phyloP scores from a whole-genome alignment of 139 green algal species.

The Pedinophyceae sp. region DNA sequence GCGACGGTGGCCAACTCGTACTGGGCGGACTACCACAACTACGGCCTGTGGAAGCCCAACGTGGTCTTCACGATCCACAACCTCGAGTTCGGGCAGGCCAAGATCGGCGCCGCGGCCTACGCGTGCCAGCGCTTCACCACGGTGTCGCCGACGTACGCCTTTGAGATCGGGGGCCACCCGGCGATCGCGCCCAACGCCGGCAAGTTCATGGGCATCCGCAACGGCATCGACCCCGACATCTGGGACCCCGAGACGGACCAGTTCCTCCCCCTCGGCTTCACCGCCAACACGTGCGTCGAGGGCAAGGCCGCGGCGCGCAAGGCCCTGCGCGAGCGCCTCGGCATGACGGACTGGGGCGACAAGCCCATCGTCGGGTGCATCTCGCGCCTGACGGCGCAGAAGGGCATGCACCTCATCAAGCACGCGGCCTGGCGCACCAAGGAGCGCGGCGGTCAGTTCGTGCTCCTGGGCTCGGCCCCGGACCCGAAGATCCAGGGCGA shows the following conservation, averaged over 20 bases:
- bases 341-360: slow-evolving; percentile 19
- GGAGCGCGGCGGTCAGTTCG: slow-evolving; percentile 84
- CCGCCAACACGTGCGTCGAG: slow-evolving; percentile 8
- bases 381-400: slow-evolving; percentile 74
- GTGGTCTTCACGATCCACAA: slow-evolving; percentile 50
- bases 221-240: slow-evolving; percentile 94
- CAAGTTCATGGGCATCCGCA: slow-evolving; percentile 74
- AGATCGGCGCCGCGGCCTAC: slow-evolving; percentile 6
- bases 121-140: slow-evolving; percentile 15
- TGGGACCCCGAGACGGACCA: slow-evolving; percentile 76
- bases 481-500: slow-evolving; percentile 65
- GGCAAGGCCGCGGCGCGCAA: slow-evolving; percentile 4
- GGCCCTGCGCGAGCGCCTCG: slow-evolving; percentile 39
- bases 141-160: slow-evolving; percentile 32
- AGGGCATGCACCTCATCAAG: slow-evolving; percentile 98
- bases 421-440: slow-evolving; percentile 70
- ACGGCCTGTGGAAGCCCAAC: slow-evolving; percentile 67
- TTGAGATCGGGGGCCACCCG: slow-evolving; percentile 36
- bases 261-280: slow-evolving; percentile 41
- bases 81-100: slow-evolving; percentile 28
- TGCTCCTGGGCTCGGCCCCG: slow-evolving; percentile 86
- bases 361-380: slow-evolving; percentile 52
- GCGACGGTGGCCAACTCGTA: slow-evolving; percentile 44
- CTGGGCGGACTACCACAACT: slow-evolving; percentile 68
- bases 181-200: slow-evolving; percentile 33